Evolutionary conservation across 306 rosid species (phyloP).

Genomic region (Albizia julibrissin): DNA sequence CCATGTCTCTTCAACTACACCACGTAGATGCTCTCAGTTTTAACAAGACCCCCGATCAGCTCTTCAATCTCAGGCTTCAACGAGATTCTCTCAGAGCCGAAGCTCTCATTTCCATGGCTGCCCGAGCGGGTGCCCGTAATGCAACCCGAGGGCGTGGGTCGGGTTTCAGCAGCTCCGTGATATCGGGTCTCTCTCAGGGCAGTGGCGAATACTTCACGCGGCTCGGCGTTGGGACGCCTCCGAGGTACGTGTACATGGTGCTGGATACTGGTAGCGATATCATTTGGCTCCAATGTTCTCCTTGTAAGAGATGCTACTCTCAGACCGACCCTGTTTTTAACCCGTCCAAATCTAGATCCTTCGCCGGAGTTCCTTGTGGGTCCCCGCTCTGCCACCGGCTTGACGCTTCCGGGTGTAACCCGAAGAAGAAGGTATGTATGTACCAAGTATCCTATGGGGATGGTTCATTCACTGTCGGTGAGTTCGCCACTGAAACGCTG

Average conservation of each 20-base stretch:
- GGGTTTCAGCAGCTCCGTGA: constrained; percentile 76
- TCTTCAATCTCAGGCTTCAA: constrained; percentile 65
- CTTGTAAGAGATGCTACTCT: constrained; percentile 76
- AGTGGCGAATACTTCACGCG: constrained; percentile 99
- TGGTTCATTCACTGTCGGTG: constrained; percentile 79
- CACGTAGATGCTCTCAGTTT: constrained; percentile 67
- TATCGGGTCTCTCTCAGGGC: constrained; percentile 83
- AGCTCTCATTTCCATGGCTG: constrained; percentile 28
- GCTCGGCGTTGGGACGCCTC: constrained; percentile 82
- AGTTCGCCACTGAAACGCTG: constrained; percentile 85
- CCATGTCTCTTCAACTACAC: constrained; percentile 54
- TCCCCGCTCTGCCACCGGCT: constrained; percentile 70
- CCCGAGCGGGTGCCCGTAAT: constrained; percentile 21
- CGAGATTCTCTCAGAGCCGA: constrained; percentile 67
- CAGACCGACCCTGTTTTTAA: constrained; percentile 80
- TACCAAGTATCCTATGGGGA: constrained; percentile 95
- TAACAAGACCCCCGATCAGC: constrained; percentile 60
- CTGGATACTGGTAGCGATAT: constrained; percentile 92
- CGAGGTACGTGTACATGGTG: constrained; percentile 77
- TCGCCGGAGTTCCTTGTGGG: constrained; percentile 55
- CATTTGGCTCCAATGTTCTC: constrained; percentile 92
- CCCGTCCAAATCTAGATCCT: constrained; percentile 64
- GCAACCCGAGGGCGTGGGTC: constrained; percentile 2
- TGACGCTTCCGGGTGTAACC: constrained; percentile 67
- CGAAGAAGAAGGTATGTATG: constrained; percentile 51